Evolutionary conservation across 192 early-diverging fungal genomes (phyloP).

Genomic region (Oehlia diaphana): DNA sequence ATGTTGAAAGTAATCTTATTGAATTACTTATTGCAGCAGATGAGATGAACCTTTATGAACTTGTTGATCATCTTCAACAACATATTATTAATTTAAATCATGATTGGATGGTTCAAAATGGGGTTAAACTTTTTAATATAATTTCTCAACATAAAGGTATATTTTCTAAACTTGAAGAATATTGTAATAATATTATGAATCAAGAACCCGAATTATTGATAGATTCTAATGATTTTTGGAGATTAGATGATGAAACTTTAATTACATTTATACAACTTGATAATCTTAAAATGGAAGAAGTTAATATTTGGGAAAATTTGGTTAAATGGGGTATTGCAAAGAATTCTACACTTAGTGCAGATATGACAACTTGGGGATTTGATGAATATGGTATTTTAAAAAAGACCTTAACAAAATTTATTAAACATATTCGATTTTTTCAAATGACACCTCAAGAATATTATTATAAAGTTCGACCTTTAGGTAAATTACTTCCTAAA

Average conservation of each 20-base stretch:
- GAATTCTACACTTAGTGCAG: neutral
- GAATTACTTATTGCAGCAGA: constrained; percentile 14
- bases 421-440: constrained; percentile 17
- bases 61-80: constrained; percentile 4
- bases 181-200: constrained; percentile 2
- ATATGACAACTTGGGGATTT: neutral
- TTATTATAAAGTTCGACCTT: constrained; percentile 20
- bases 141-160: neutral
- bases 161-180: neutral
- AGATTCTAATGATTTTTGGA: neutral
- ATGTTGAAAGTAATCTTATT: neutral
- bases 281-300: neutral
- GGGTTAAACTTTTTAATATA: neutral
- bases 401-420: neutral
- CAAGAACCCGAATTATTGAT: neutral
- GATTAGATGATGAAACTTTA: neutral
- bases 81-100: neutral
- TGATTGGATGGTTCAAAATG: neutral
- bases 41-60: neutral
- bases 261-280: constrained; percentile 12
- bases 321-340: constrained; percentile 15
- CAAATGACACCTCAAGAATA: constrained; percentile 2
- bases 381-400: constrained; percentile 5
- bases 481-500: constrained; percentile 8
- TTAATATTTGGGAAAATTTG: constrained; percentile 20